phyloP scores from a whole-genome alignment of 345 rosid species.

The Euphorbia lathyris region DNA sequence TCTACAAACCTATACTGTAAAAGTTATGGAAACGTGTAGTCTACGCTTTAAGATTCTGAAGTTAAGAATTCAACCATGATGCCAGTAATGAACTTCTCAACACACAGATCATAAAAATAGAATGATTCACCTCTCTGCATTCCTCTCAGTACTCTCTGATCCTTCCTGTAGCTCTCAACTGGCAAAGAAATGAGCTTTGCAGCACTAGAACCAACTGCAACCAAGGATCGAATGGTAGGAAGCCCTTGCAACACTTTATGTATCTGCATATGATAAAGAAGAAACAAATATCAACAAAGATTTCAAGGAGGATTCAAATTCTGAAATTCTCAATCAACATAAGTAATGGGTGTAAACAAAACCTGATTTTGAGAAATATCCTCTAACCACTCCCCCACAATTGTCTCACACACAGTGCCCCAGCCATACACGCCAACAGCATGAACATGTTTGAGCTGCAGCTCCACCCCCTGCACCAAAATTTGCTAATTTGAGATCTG shows the following conservation, averaged over 20 bases:
- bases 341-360: not conserved
- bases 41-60: not conserved
- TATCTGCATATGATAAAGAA: slow-evolving; percentile 39
- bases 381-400: slow-evolving; percentile 88
- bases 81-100: not conserved
- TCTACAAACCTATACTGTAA: not conserved
- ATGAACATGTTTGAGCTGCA: slow-evolving; percentile 86
- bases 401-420: slow-evolving; percentile 77
- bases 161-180: slow-evolving; percentile 82
- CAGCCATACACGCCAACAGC: slow-evolving; percentile 87
- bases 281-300: not conserved
- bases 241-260: slow-evolving; percentile 67
- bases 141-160: slow-evolving; percentile 78
- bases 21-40: not conserved
- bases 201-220: slow-evolving; percentile 75
- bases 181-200: slow-evolving; percentile 81
- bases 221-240: slow-evolving; percentile 71
- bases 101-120: not conserved
- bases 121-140: slow-evolving; percentile 82
- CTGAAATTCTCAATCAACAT: slow-evolving; percentile 17
- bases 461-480: slow-evolving; percentile 76
- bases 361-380: slow-evolving; percentile 98
- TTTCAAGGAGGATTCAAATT: not conserved
- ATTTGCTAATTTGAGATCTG: slow-evolving; percentile 23
- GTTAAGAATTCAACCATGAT: not conserved